Base-by-base conservation (phyloP, 139 green algal genomes). In the Asterochloris sp. region DNA sequence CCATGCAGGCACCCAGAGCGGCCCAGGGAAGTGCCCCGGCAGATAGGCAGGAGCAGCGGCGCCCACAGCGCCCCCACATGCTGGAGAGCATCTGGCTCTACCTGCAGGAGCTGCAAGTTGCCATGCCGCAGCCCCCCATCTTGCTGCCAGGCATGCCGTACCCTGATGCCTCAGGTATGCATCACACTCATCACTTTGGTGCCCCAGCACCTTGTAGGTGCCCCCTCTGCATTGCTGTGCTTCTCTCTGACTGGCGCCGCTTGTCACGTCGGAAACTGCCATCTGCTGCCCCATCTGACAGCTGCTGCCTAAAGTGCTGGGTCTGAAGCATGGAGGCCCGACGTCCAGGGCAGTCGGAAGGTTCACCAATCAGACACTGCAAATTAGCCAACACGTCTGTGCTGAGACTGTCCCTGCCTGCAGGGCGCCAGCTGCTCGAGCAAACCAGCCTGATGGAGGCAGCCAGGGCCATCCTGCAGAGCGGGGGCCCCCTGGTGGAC, bases 51-150 rank as follows among this genome's bases (percentile, higher is more conserved):
- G 38, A 54, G 38, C 38, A 54, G 38, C 38, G 38, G 38, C 38
- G 38, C 38, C 38, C 38, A 54, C 38, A 54, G 4, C 38, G 38
- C 6, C 76, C 76, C 76, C 67, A 80, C 23, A 80, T 80, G 76
- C 76, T 80, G 38, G 76, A 61, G 13, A 80, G 76, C 76, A 80
- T 80, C 21, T 62, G 68, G 76, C n/a, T 23, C 60, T 80, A 80
- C 24, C 76, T 80, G 54, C 19, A 69, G 60, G 47, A 27, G 60
- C n/a, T 64, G 24, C 76, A 80, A 47, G 54, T 60, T 61, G 11
- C 63, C 27, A 78, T 69, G 76, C 76, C 47, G 60, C 67, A 80
- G 24, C 76, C 76, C 16, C 14, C 76, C 23, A 62, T 80, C 12
- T 69, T 80, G 60, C 60, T 80, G 76, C 76, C 76, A 19, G 67